These are phyloP conservation scores for Melanomma pulvis-pyrius DNA, from an alignment of 495 filamentous ascomycete species.

Conservation along the genomic window DNA sequence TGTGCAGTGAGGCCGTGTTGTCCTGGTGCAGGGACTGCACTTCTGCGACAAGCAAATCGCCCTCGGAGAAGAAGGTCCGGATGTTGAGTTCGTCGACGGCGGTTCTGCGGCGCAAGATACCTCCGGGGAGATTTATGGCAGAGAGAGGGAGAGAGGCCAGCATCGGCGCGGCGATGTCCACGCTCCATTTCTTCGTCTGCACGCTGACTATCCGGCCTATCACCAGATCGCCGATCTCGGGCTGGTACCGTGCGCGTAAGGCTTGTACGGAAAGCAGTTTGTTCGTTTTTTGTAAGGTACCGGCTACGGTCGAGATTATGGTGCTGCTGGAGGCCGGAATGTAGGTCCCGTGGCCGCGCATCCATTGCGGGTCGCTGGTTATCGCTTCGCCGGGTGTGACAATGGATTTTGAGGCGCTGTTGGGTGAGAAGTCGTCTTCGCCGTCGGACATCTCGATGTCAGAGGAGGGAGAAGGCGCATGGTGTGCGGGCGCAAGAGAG, in stretches of 20 bases:
- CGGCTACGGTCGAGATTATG: constrained; percentile 77
- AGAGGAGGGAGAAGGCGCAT: constrained; percentile 54
- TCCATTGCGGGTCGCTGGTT: constrained; percentile 93
- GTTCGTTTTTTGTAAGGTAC: constrained; percentile 87
- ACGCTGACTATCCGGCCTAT: constrained; percentile 93
- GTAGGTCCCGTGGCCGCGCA: constrained; percentile 82
- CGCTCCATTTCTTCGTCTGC: constrained; percentile 85
- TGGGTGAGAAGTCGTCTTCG: constrained; percentile 42
- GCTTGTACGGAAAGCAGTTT: constrained; percentile 90
- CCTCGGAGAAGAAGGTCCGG: constrained; percentile 87
- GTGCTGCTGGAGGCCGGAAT: constrained; percentile 59
- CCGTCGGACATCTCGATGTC: constrained; percentile 59
- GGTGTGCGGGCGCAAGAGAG: constrained; percentile 43
- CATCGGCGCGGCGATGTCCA: constrained; percentile 83
- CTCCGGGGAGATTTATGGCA: constrained; percentile 92
- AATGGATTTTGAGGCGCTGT: constrained; percentile 58
- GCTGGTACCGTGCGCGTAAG: constrained; percentile 88
- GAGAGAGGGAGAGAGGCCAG: constrained; percentile 80
- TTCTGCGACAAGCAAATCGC: constrained; percentile 86
- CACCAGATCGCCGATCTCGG: constrained; percentile 93
- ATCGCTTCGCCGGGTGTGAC: constrained; percentile 90
- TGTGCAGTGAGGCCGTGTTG: constrained; percentile 83
- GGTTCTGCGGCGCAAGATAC: constrained; percentile 86
- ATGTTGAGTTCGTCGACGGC: constrained; percentile 96
- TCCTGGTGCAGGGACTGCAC: constrained; percentile 83